Evolutionary conservation across 495 filamentous ascomycete genomes (phyloP), one percentile per base, ranked within the genome.

Genomic region (Aspergillus coremiiformis): DNA sequence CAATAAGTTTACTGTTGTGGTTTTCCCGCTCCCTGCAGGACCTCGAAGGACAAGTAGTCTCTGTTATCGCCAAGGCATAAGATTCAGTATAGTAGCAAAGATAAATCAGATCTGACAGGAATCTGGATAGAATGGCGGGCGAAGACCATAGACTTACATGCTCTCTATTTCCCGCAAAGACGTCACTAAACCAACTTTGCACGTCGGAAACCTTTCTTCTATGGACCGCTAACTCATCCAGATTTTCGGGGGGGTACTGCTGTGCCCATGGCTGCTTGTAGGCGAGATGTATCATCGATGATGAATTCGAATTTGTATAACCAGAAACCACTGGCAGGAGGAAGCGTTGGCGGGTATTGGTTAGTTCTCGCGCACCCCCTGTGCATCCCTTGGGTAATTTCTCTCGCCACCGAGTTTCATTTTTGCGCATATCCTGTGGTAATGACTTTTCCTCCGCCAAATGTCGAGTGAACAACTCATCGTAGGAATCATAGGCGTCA

Each of bases 121-220:
- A 30, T 9, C 3, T 30, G 7, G 7, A 30, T 7, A 30, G 17
- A 23, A 35, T 15, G 44, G 12, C 14, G 9, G 27, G 17, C 5
- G 30, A 41, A 48, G 39, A 7, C 14, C n/a, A 48, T 15, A 47
- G 11, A 52, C 67, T 42, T 60, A 76, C 73, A 58, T 70, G 70
- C 35, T 59, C 52, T 44, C 53, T 63, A 45, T 74, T 75, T 6
- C 89, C 86, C 30, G 70, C 60, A 47, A 92, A 80, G 0, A 86
- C 86, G 55, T 81, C 77, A 44, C 84, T 79, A 37, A 99, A 67
- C 93, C 94, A 97, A 29, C 61, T 73, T 42, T 79, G 77, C 15
- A 97, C 90, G 68, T 96, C 91, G 14, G 78, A 69, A 19, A 97
- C 90, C 68, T 99, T 99, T 60, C 77, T 87, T 69, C 90, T 95